Conservation (phyloP, 306 rosid genomes). For the Cucumis sativus region DNA sequence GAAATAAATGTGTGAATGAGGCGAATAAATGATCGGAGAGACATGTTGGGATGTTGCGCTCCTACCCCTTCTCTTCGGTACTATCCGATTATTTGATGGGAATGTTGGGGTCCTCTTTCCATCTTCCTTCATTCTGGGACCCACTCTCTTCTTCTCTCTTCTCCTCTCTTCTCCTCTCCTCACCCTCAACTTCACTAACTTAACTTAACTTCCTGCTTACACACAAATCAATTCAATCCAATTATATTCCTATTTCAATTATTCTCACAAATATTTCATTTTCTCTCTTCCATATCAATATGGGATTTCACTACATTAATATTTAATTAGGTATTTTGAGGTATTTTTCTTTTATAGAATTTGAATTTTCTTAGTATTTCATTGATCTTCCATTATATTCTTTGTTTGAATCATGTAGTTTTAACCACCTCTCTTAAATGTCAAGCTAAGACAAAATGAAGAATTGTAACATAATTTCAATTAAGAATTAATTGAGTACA, state of each 20-base stretch:
- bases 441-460: not conserved
- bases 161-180: not conserved
- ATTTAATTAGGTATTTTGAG: no score
- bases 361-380: not conserved
- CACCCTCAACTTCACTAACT: no score
- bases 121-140: not conserved
- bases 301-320: no score
- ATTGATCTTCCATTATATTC: not conserved
- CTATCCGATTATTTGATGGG: not conserved
- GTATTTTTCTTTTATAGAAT: no score
- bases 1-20: not conserved
- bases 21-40: not conserved
- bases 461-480: not conserved
- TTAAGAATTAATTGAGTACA: not conserved
- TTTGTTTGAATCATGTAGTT: not conserved
- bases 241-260: not conserved
- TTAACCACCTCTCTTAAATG: not conserved
- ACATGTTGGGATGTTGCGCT: not conserved
- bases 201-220: not conserved
- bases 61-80: not conserved
- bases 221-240: not conserved
- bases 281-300: not conserved
- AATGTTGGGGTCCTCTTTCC: not conserved
- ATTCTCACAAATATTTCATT: not conserved
- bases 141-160: not conserved